Conservation (phyloP, 108 stramenopile species). For the Nitzschia sp. region DNA sequence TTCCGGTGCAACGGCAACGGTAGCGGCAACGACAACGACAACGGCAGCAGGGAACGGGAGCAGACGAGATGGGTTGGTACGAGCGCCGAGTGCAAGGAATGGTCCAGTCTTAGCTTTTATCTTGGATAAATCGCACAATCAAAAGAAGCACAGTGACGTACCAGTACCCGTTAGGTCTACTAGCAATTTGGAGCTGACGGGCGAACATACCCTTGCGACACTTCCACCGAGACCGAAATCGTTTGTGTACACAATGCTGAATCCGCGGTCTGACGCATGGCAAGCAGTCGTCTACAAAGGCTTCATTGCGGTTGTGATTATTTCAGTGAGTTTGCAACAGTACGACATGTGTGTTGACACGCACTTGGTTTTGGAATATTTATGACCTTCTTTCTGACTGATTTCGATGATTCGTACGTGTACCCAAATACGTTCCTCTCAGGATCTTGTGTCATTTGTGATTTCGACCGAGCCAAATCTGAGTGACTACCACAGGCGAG, state of each 20-base stretch:
- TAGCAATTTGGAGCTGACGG: not conserved
- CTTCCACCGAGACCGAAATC: constrained; percentile 28
- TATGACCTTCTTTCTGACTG: too few species aligned
- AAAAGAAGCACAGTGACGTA: not conserved
- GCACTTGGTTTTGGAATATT: too few species aligned
- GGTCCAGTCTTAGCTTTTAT: constrained; percentile 3
- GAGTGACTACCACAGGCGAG: not conserved
- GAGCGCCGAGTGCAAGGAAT: not conserved
- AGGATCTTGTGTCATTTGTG: constrained; percentile 53
- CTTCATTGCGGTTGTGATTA: constrained; percentile 59
- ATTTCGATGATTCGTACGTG: too few species aligned
- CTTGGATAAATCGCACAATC: constrained; percentile 6
- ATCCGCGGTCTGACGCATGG: constrained; percentile 32
- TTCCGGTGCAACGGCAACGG: too few species aligned
- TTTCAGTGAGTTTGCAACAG: constrained; percentile 13
- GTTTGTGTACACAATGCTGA: constrained; percentile 30
- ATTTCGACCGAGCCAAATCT: constrained; percentile 46
- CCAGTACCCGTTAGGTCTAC: not conserved
- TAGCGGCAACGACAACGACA: too few species aligned
- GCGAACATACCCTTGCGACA: not conserved
- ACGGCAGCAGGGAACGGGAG: not conserved
- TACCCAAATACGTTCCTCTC: not conserved
- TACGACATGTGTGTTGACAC: not conserved
- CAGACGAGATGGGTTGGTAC: constrained; percentile 2
- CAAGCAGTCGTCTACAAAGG: constrained; percentile 46